Conservation (phyloP, 2,329 filamentous ascomycete genomes). For the Trichoderma sp. region DNA sequence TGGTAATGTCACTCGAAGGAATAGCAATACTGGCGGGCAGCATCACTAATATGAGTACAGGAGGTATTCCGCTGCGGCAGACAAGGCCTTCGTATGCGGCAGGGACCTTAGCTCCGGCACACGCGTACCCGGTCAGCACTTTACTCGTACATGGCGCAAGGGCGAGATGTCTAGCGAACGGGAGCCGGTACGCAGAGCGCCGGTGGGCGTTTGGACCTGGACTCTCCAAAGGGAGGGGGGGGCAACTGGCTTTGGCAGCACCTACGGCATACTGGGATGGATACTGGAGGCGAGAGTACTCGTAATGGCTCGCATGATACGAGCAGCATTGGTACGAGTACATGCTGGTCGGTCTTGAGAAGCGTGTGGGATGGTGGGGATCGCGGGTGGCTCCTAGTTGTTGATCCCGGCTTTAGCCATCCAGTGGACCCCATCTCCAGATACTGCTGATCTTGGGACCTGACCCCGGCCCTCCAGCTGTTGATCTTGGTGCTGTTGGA, state of each 20-base stretch:
- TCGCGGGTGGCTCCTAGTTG: not conserved
- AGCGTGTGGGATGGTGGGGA: conserved; percentile 1
- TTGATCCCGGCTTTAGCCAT: conserved; percentile 6
- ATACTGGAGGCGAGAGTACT: not conserved
- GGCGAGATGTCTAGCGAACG: not conserved
- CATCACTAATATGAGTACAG: not conserved
- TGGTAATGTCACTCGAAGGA: not conserved
- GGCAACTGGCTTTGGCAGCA: not conserved
- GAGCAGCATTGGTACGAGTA: not conserved
- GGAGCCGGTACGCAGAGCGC: not conserved
- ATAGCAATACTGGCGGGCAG: not conserved
- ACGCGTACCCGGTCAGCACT: conserved; percentile 9
- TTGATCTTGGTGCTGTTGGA: not conserved
- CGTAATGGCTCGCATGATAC: not conserved
- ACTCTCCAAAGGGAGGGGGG: not conserved
- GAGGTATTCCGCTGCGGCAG: not conserved
- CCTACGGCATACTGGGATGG: not conserved
- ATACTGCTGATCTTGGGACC: not conserved
- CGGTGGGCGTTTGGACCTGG: not conserved
- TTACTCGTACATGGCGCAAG: conserved; percentile 1
- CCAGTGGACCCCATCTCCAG: conserved; percentile 13
- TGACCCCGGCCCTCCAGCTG: not conserved
- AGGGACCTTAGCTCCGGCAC: conserved; percentile 10
- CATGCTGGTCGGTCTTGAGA: not conserved
- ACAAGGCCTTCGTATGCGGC: not conserved